Evolutionary conservation across 208 protist genomes (phyloP).

Genomic region (Sergeia podlipaevii): DNA sequence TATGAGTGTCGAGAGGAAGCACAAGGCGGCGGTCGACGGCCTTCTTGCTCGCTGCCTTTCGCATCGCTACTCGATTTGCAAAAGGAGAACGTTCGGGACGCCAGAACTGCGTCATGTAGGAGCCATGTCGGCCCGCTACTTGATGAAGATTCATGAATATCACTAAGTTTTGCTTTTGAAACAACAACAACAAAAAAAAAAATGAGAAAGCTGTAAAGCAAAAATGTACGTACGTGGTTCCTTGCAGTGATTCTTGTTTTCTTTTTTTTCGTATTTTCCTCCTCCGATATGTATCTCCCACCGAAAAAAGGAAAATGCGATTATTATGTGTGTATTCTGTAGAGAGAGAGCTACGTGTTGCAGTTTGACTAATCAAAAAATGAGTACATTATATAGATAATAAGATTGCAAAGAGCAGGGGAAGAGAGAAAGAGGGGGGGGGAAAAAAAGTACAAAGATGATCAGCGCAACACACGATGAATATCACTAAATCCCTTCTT

Average conservation of each 20-base stretch:
- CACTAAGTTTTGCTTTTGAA: background rate
- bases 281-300: no score
- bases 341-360: background rate
- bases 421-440: conserved; percentile 1
- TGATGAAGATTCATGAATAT: conserved; percentile 20
- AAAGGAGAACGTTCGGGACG: conserved; percentile 17
- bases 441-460: background rate
- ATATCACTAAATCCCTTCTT: no score
- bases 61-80: conserved; percentile 35
- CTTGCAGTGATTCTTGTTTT: no score
- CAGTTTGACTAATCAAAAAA: no score
- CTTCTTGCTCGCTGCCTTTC: conserved; percentile 50
- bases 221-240: no score
- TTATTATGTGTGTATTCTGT: conserved; percentile 2
- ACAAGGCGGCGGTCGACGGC: conserved; percentile 75
- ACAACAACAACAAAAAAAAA: conserved; percentile 1
- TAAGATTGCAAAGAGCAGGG: background rate
- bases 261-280: no score
- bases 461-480: no score
- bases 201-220: background rate
- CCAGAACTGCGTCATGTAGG: conserved; percentile 81
- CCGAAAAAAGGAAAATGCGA: no score
- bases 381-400: conserved; percentile 10
- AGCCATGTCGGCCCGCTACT: conserved; percentile 71
- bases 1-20: conserved; percentile 68